These are phyloP conservation scores for Volutella citrinella DNA, from an alignment of 2,329 filamentous ascomycete species.

Conservation along the genomic window DNA sequence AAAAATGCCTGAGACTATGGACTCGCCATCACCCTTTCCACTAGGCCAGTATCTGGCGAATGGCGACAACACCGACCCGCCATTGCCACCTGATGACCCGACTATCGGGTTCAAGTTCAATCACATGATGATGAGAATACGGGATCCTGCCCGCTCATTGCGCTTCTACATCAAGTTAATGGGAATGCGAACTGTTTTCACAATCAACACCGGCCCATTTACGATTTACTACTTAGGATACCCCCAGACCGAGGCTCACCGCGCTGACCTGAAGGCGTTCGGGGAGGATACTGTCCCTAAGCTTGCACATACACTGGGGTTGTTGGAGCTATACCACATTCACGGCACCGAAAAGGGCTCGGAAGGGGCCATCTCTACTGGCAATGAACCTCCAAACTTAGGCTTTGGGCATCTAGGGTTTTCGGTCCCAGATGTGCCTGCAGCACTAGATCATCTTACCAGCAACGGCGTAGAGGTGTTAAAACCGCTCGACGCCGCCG, in stretches of 20 bases:
- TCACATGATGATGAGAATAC: constrained; percentile 1
- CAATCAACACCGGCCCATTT: not conserved
- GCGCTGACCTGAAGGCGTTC: no score
- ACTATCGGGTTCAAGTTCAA: constrained; percentile 1
- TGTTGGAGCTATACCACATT: no score
- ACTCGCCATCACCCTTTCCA: no score
- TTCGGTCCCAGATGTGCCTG: not conserved
- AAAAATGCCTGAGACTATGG: no score
- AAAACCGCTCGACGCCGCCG: not conserved
- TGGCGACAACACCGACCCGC: no score
- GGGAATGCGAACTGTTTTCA: not conserved
- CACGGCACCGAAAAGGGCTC: not conserved
- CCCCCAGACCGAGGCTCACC: not conserved
- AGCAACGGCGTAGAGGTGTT: not conserved
- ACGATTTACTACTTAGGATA: constrained; percentile 1
- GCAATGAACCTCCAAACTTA: not conserved
- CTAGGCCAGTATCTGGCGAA: no score
- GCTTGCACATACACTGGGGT: no score
- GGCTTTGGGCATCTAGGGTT: constrained; percentile 1
- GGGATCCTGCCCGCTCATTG: not conserved
- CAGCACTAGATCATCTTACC: not conserved
- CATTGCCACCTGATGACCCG: no score
- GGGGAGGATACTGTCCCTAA: no score
- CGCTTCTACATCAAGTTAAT: constrained; percentile 1
- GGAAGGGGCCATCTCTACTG: not conserved